These are phyloP conservation scores for Ophiostoma ulmi DNA, from an alignment of 2,329 filamentous ascomycete genomes.

Conservation along the genomic window DNA sequence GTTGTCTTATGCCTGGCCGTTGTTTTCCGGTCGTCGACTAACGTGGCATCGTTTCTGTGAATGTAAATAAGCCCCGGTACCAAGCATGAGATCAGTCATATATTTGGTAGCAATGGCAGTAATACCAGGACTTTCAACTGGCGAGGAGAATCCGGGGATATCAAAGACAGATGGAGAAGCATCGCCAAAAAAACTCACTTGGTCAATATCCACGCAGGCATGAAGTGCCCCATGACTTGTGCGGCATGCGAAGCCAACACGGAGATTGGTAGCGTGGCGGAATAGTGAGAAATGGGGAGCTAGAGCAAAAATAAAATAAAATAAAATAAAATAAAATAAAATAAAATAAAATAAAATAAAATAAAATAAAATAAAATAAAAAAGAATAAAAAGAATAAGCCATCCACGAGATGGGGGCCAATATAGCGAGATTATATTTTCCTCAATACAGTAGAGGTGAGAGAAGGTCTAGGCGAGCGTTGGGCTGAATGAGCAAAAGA, in stretches of 20 bases:
- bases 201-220: background rate
- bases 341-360: too few relatives aligned
- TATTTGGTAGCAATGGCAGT: background rate
- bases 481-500: background rate
- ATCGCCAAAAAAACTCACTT: background rate
- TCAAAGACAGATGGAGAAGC: background rate
- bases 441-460: background rate
- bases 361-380: too few relatives aligned
- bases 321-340: too few relatives aligned
- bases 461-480: background rate
- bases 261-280: background rate
- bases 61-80: background rate
- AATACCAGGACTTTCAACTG: background rate
- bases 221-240: background rate
- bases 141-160: background rate
- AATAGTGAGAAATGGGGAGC: background rate
- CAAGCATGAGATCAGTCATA: constrained; percentile 3
- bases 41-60: background rate
- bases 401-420: too few relatives aligned
- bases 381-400: too few relatives aligned
- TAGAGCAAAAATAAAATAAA: background rate
- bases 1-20: background rate
- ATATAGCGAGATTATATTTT: too few relatives aligned
- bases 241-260: constrained; percentile 2
- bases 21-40: background rate